Conservation (phyloP, 1,284 basidiomycete genomes). For the Puccinia triticina region DNA sequence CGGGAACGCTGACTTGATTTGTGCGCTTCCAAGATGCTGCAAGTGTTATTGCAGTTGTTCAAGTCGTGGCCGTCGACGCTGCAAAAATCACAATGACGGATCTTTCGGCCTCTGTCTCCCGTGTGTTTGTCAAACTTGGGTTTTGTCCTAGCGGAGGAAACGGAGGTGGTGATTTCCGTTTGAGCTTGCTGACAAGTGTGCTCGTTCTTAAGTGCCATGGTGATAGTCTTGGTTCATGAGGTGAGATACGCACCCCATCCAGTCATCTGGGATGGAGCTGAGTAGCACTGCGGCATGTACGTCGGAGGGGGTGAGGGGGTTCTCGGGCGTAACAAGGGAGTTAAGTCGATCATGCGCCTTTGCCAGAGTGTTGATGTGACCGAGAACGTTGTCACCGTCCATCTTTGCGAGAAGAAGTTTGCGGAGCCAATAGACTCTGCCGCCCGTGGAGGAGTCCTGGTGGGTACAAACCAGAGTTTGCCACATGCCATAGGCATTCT, state of each 20-base stretch:
- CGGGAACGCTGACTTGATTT: no score
- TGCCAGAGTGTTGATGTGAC: neutral
- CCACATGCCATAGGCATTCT: neutral
- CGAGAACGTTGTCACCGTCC: neutral
- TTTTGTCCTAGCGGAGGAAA: no score
- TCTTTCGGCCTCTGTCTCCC: no score
- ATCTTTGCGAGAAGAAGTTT: neutral
- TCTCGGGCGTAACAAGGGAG: neutral
- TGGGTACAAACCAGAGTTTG: neutral
- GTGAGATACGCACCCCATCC: slow-evolving; percentile 9
- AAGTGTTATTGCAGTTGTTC: no score
- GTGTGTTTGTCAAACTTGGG: no score
- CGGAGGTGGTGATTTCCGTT: no score
- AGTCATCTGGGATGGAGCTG: slow-evolving; percentile 3
- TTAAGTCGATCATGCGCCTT: neutral
- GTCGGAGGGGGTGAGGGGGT: neutral
- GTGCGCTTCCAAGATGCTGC: no score
- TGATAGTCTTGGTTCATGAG: slow-evolving; percentile 18
- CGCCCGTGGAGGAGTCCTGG: neutral
- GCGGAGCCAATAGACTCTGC: slow-evolving; percentile 1
- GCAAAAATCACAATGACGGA: neutral
- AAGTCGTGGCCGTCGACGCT: neutral
- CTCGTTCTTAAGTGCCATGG: no score
- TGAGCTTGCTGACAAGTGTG: no score
- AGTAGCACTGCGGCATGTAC: neutral